phyloP scores from a whole-genome alignment of 2,329 filamentous ascomycete species.

The Proliferodiscus dingleyae region DNA sequence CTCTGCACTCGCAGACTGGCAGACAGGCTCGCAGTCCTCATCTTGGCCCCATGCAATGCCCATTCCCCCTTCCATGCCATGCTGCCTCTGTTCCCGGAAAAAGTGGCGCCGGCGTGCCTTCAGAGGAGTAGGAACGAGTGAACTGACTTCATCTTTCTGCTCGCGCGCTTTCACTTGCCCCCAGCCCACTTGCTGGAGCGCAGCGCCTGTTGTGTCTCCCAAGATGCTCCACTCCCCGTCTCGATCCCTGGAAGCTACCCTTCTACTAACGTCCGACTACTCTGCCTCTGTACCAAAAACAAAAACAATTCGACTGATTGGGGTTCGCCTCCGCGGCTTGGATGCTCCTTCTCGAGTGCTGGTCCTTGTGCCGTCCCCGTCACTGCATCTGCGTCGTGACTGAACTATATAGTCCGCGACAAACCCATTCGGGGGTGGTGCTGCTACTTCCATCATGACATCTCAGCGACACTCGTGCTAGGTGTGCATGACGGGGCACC shows the following conservation, averaged over 20 bases:
- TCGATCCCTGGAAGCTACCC: slow-evolving; percentile 20
- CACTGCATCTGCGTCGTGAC: slow-evolving; percentile 12
- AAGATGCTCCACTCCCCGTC: slow-evolving; percentile 20
- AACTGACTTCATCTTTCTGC: slow-evolving; percentile 12
- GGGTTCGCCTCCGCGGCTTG: slow-evolving; percentile 21
- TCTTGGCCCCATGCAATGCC: no score
- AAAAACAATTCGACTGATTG: slow-evolving; percentile 26
- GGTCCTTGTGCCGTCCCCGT: slow-evolving; percentile 14
- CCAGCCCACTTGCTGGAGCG: no score
- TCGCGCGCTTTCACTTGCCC: slow-evolving; percentile 11
- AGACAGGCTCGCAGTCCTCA: no score
- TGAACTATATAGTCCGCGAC: slow-evolving; percentile 24
- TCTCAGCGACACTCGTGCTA: slow-evolving; percentile 24
- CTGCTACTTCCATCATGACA: slow-evolving; percentile 20
- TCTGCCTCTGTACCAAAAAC: slow-evolving; percentile 12
- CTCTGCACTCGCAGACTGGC: no score
- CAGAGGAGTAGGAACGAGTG: no score
- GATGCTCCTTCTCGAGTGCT: slow-evolving; percentile 14
- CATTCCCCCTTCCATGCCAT: background rate
- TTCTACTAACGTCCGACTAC: slow-evolving; percentile 23
- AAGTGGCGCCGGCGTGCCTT: slow-evolving; percentile 10
- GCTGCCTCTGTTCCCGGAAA: slow-evolving; percentile 4
- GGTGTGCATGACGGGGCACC: slow-evolving; percentile 18
- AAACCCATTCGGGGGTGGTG: slow-evolving; percentile 20
- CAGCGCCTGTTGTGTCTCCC: slow-evolving; percentile 16